Conservation (phyloP, 257 asterid genomes). For the Thymus mandschuricus region DNA sequence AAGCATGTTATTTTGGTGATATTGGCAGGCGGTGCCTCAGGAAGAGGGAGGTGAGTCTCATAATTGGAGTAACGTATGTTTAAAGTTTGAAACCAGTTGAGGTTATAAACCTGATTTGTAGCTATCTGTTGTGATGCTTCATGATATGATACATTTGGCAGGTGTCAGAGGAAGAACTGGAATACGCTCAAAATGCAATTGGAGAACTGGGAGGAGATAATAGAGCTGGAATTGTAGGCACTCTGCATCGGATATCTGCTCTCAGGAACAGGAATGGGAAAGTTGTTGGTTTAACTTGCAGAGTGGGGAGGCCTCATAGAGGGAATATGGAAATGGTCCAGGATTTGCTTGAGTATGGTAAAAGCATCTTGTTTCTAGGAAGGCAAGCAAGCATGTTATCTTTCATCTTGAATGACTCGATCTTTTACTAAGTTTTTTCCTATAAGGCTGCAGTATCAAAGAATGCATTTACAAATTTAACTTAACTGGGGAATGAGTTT, state of each 20-base stretch:
- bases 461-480: constrained; percentile 3
- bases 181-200: constrained; percentile 60
- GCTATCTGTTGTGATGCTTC: constrained; percentile 3
- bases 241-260: constrained; percentile 79
- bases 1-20: constrained; percentile 63
- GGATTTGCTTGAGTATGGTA: constrained; percentile 81
- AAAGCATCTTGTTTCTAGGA: constrained; percentile 85
- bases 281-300: constrained; percentile 76
- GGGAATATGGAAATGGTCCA: constrained; percentile 60
- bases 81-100: not conserved
- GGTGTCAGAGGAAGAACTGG: constrained; percentile 70
- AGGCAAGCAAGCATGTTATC: constrained; percentile 51
- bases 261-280: constrained; percentile 67
- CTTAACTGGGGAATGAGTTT: constrained; percentile 6
- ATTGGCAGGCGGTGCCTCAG: constrained; percentile 52
- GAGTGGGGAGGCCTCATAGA: constrained; percentile 70
- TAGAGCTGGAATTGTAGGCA: constrained; percentile 79
- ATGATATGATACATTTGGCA: constrained; percentile 30
- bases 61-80: constrained; percentile 1
- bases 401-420: not conserved
- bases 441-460: not conserved
- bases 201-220: constrained; percentile 77
- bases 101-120: not conserved
- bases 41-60: constrained; percentile 54
- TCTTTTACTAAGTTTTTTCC: not conserved